Evolutionary conservation across 164 flowering plant genomes (phyloP), one percentile per base, ranked within the genome.

Genomic region (Vitis amurensis): DNA sequence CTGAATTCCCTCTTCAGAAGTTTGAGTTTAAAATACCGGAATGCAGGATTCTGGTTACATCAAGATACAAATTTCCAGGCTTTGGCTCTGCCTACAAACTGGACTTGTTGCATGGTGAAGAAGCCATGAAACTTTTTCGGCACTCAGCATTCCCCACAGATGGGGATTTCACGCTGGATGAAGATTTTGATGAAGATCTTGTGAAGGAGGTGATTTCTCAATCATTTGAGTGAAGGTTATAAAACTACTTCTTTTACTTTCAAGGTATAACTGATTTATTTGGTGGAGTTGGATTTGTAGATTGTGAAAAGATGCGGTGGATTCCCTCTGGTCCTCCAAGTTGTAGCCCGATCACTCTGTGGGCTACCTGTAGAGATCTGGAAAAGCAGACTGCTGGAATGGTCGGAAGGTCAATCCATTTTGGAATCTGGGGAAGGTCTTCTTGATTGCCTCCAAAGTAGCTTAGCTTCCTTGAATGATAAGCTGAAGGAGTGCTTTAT

Each of bases 31-130:
- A 49, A 4, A 56, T 73, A 16, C 74, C 78, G 14, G 53, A 66
- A 47, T 83, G 57, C 69, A 81, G 78, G 72, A 37, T 83, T 37
- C 66, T 86, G 75, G 85, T 86, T 17, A 83, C 88, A n/a, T 86
- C 90, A 47, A 76, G 90, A 59, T 75, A 19, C 62, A 57, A 3
- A 30, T 68, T 86, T 50, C 81, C 75, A 55, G 61, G 66, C 53
- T 73, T 78, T 68, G 73, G 67, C 19, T 68, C 66, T 19, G 55
- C 66, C 17, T 78, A 76, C 68, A 15, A 63, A 2, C 64, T 84
- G 73, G 56, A 71, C 16, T 48, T 74, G 47, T 64, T 86, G 70
- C 75, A 64, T 29, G 65, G 68, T 30, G 55, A 71, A 63, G 81
- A 84, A 71, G 79, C 89, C 49, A 55, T 30, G 71, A 49, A 53